Conservation (phyloP, 176 grass and related monocot species). For the sorghum (Sorghum bicolor) region DNA sequence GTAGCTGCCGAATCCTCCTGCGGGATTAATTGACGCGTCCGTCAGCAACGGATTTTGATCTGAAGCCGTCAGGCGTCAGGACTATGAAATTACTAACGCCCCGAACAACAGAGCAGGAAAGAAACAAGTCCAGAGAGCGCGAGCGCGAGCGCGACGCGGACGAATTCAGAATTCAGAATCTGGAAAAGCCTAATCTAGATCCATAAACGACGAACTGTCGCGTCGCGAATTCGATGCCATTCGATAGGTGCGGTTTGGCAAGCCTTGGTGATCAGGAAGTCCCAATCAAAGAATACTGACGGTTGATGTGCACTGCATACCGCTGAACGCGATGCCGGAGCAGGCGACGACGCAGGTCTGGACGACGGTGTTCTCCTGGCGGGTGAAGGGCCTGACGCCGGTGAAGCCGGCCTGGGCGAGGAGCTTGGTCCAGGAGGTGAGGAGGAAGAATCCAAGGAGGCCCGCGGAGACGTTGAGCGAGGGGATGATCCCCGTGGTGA, state of each 20-base stretch:
- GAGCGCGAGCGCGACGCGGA: too few species aligned
- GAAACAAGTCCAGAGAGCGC: too few species aligned
- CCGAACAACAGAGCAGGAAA: too few species aligned
- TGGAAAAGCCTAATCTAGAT: too few species aligned
- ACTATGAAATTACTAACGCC: too few species aligned
- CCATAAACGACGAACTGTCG: too few species aligned
- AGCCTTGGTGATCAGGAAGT: background rate
- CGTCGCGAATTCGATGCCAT: too few species aligned
- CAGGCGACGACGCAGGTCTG: constrained; percentile 75
- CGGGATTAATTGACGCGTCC: background rate
- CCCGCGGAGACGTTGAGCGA: constrained; percentile 89
- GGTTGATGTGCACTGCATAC: constrained; percentile 22
- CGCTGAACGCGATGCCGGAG: constrained; percentile 85
- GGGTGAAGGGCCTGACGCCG: constrained; percentile 58
- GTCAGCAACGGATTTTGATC: background rate
- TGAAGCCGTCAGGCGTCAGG: too few species aligned
- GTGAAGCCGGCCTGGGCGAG: constrained; percentile 37
- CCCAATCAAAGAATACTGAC: background rate
- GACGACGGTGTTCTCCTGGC: constrained; percentile 90
- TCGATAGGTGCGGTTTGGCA: background rate
- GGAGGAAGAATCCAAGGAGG: constrained; percentile 82
- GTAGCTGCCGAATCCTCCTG: constrained; percentile 58
- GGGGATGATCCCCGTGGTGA: constrained; percentile 87
- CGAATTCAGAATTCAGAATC: too few species aligned
- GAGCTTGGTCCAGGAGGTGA: constrained; percentile 53